phyloP scores from a whole-genome alignment of 108 stramenopile species.

The Nitzschia inconspicua region DNA sequence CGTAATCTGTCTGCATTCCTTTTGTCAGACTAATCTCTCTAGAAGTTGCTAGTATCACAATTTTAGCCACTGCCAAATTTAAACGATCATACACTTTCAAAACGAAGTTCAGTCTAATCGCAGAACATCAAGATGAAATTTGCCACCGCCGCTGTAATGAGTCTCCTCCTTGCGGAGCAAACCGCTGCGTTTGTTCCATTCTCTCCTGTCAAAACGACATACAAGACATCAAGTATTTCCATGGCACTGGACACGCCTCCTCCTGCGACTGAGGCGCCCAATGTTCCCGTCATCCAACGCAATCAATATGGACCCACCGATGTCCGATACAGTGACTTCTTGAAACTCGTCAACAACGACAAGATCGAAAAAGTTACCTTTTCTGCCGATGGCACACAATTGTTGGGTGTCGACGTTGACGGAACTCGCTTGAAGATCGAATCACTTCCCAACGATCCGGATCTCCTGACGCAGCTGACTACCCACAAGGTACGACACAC shows the following conservation, averaged over 20 bases:
- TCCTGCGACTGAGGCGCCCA: slow-evolving; percentile 6
- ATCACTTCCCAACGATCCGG: slow-evolving; percentile 92
- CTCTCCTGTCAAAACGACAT: slow-evolving; percentile 3
- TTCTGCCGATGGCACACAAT: slow-evolving; percentile 82
- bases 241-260: slow-evolving; percentile 15
- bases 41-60: too few species aligned
- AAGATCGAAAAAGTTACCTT: slow-evolving; percentile 84
- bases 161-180: slow-evolving; percentile 35
- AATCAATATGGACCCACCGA: slow-evolving; percentile 52
- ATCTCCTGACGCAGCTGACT: slow-evolving; percentile 89
- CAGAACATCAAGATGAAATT: slow-evolving; percentile 39
- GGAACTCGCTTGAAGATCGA: slow-evolving; percentile 88
- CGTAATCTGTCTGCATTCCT: too few species aligned
- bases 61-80: too few species aligned
- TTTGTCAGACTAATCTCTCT: too few species aligned
- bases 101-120: neutral
- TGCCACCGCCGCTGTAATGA: slow-evolving; percentile 17
- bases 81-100: too few species aligned
- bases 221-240: neutral
- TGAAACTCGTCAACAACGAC: slow-evolving; percentile 57
- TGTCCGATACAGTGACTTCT: slow-evolving; percentile 72
- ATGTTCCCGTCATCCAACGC: slow-evolving; percentile 36
- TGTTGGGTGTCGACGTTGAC: slow-evolving; percentile 85
- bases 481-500: slow-evolving; percentile 70
- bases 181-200: slow-evolving; percentile 35